phyloP scores from a whole-genome alignment of 106 monocot species.

The Chionographis japonica region DNA sequence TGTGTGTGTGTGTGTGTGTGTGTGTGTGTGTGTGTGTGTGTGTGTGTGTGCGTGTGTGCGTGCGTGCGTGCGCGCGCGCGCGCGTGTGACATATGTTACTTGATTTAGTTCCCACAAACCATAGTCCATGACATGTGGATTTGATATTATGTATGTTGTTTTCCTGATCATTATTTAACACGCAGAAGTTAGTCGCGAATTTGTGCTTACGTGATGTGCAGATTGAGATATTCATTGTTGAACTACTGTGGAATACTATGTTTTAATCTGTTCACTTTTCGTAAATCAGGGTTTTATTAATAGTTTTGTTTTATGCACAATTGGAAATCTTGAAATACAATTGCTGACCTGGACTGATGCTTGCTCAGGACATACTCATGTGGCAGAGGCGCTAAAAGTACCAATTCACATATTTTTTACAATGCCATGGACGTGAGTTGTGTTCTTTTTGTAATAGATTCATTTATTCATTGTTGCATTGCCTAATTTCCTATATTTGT shows the following conservation, averaged over 20 bases:
- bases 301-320: constrained; percentile 25
- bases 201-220: too few relatives aligned
- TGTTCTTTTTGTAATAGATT: constrained; percentile 5
- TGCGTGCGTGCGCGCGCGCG: too few relatives aligned
- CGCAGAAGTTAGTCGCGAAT: too few relatives aligned
- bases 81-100: too few relatives aligned
- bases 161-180: too few relatives aligned
- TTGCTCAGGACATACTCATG: constrained; percentile 98
- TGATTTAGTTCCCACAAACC: too few relatives aligned
- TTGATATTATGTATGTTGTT: too few relatives aligned
- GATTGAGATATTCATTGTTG: background rate
- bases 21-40: too few relatives aligned
- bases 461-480: background rate
- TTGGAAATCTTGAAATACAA: constrained; percentile 23
- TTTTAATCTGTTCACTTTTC: constrained; percentile 15
- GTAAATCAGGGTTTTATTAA: constrained; percentile 19
- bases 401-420: constrained; percentile 99
- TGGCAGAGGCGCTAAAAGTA: constrained; percentile 93
- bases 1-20: too few relatives aligned
- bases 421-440: constrained; percentile 99
- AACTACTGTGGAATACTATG: background rate
- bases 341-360: constrained; percentile 41
- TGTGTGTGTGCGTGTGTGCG: too few relatives aligned
- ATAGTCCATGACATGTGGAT: too few relatives aligned
- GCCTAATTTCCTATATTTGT: background rate